Evolutionary conservation across 805 yeast genomes (phyloP).

Genomic region (Torulaspora maleeae): DNA sequence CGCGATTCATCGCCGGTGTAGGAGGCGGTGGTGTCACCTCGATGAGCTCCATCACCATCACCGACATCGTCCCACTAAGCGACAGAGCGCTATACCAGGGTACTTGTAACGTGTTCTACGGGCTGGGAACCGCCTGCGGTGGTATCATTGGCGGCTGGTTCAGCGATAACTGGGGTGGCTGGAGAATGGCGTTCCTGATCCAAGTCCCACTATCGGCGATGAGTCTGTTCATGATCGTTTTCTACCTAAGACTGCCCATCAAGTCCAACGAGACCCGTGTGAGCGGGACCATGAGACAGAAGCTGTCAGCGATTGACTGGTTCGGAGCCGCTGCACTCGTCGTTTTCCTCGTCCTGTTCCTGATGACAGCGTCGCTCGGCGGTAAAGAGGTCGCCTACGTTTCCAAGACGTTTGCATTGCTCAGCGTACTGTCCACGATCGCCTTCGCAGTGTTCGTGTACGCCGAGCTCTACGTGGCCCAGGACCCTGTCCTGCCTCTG

Average conservation of each 20-base stretch:
- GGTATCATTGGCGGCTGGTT: slow-evolving; percentile 61
- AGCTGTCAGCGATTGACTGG: slow-evolving; percentile 47
- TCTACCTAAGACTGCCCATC: slow-evolving; percentile 35
- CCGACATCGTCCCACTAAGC: slow-evolving; percentile 73
- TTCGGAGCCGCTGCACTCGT: slow-evolving; percentile 46
- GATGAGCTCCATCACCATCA: slow-evolving; percentile 65
- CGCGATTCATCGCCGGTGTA: slow-evolving; percentile 71
- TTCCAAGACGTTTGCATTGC: slow-evolving; percentile 20
- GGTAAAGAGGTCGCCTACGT: slow-evolving; percentile 46
- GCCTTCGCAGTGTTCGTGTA: slow-evolving; percentile 42
- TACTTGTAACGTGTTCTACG: slow-evolving; percentile 67
- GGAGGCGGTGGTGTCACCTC: slow-evolving; percentile 89
- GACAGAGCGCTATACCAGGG: slow-evolving; percentile 84
- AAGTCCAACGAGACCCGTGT: slow-evolving; percentile 32
- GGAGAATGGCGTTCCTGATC: slow-evolving; percentile 58
- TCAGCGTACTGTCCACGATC: slow-evolving; percentile 21
- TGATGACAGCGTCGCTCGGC: slow-evolving; percentile 51
- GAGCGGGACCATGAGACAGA: slow-evolving; percentile 1
- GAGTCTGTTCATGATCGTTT: slow-evolving; percentile 44
- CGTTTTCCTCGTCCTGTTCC: slow-evolving; percentile 40
- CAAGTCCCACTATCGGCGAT: slow-evolving; percentile 50
- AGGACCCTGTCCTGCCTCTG: slow-evolving; percentile 61
- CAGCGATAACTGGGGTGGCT: slow-evolving; percentile 47
- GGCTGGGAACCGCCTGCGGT: slow-evolving; percentile 71
- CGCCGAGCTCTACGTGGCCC: slow-evolving; percentile 41